phyloP scores from a whole-genome alignment of 2,329 filamentous ascomycete genomes.

The Claviceps monticola region DNA sequence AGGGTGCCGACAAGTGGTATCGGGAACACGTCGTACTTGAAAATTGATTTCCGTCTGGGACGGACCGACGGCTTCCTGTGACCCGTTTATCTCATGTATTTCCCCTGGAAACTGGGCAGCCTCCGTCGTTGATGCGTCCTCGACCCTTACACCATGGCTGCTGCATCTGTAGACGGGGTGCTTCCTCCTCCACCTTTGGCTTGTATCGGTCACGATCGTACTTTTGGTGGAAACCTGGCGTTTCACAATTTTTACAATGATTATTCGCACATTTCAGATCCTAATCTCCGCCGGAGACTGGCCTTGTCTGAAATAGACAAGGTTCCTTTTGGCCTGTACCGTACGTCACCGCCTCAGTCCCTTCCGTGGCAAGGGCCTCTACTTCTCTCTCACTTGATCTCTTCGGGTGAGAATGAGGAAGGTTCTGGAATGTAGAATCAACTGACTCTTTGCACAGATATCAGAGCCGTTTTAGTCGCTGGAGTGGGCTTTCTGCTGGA shows the following conservation, averaged over 20 bases:
- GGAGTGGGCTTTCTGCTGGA: slow-evolving; percentile 78
- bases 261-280: slow-evolving; percentile 51
- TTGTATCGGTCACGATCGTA: slow-evolving; percentile 23
- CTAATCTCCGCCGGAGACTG: slow-evolving; percentile 61
- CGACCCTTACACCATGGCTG: slow-evolving; percentile 14
- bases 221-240: slow-evolving; percentile 50
- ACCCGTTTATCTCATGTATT: slow-evolving; percentile 12
- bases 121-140: slow-evolving; percentile 5
- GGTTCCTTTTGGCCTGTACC: slow-evolving; percentile 62
- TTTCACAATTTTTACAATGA: slow-evolving; percentile 67
- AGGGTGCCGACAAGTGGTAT: background rate
- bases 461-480: slow-evolving; percentile 60
- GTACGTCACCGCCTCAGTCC: slow-evolving; percentile 16
- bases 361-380: background rate
- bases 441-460: slow-evolving; percentile 26
- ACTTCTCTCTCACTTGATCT: background rate
- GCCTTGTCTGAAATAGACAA: slow-evolving; percentile 71
- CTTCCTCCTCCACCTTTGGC: slow-evolving; percentile 28
- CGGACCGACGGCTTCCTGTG: background rate
- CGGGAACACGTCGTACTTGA: too few relatives aligned
- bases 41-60: background rate
- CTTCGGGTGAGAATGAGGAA: background rate
- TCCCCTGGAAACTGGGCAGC: slow-evolving; percentile 7
- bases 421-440: background rate
- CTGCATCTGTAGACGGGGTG: slow-evolving; percentile 22